A percentile compares a stretch with the other conserved stretches of the same genome.
Evolutionary conservation across 2,329 filamentous ascomycete species (phyloP).

Genomic region (Fusarium miscanthi): DNA sequence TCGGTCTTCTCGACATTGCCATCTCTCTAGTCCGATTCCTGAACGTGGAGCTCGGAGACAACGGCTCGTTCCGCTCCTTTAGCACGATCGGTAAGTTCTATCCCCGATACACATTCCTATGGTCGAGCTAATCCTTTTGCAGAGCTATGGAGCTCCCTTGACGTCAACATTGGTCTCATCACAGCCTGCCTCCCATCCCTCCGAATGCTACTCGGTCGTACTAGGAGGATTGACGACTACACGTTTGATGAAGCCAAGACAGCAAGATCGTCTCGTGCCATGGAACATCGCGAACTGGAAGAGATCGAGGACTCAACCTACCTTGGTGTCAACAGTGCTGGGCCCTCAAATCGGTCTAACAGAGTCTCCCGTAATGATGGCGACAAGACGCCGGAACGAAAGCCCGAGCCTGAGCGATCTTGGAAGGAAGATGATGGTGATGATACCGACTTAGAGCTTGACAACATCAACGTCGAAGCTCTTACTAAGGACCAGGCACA

Average conservation of each 20-base stretch:
- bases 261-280: slow-evolving; percentile 7
- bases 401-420: neutral
- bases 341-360: slow-evolving; percentile 3
- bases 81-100: neutral
- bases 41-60: slow-evolving; percentile 20
- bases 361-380: neutral
- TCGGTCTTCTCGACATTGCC: slow-evolving; percentile 26
- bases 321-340: slow-evolving; percentile 9
- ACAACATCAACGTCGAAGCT: slow-evolving; percentile 27
- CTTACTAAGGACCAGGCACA: slow-evolving; percentile 23
- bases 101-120: too few species aligned
- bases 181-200: slow-evolving; percentile 29
- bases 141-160: slow-evolving; percentile 37
- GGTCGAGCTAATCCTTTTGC: neutral
- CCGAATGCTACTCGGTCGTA: slow-evolving; percentile 18
- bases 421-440: slow-evolving; percentile 26
- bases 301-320: slow-evolving; percentile 25
- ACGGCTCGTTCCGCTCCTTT: slow-evolving; percentile 19
- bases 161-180: slow-evolving; percentile 33
- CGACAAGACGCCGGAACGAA: neutral
- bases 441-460: slow-evolving; percentile 9
- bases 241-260: slow-evolving; percentile 23
- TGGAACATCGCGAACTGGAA: slow-evolving; percentile 25
- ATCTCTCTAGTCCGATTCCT: slow-evolving; percentile 33
- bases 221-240: slow-evolving; percentile 8